Base-by-base conservation (phyloP, 768 basidiomycete species). In the Leccinum incarnatum region DNA sequence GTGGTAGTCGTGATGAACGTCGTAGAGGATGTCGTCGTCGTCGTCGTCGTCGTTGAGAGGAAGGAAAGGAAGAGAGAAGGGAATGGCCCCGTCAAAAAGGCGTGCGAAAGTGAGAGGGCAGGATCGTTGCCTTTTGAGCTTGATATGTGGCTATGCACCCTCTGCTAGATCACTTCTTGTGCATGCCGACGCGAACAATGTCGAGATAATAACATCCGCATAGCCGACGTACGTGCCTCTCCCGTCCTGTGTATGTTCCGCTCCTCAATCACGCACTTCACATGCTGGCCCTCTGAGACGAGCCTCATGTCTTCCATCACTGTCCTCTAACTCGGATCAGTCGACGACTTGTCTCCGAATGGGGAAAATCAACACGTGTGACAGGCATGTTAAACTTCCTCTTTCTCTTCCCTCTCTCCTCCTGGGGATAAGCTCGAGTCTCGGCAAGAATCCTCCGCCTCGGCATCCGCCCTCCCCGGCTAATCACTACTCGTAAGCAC, bases 121-220 rank as follows among this genome's bases (percentile, higher is more conserved):
- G 61, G 64, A 60, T 56, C 61, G 57, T 61, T 69, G 68, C 63
- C 62, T 73, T 73, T 66, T 73, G 69, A 72, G 70, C 61, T 42
- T 57, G 62, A 62, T 60, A 14, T 29, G 71, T 71, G 70, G 70
- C 70, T 72, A 69, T 71, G 70, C 48, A 29, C 2, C 5, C 8
- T 17, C 36, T 48, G 12, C 23, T 3, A 9, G 45, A 34, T 62
- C 46, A 54, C 25, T 27, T 25, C 1, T 25, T 25, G 7, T 48
- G 12, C 8, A 25, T 8, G 12, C 55, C 56, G 63, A 55, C 54
- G 63, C 52, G 58, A 53, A 53, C 51, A 51, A 62, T 30, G 54
- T 30, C 52, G 21, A 54, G 56, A 62, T 58, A 65, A 40, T 53
- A 37, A 10, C 36, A 37, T 47, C 19, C 17, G 25, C 30, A 36